phyloP scores from a whole-genome alignment of 1,284 basidiomycete genomes.

The Melampsora americana region DNA sequence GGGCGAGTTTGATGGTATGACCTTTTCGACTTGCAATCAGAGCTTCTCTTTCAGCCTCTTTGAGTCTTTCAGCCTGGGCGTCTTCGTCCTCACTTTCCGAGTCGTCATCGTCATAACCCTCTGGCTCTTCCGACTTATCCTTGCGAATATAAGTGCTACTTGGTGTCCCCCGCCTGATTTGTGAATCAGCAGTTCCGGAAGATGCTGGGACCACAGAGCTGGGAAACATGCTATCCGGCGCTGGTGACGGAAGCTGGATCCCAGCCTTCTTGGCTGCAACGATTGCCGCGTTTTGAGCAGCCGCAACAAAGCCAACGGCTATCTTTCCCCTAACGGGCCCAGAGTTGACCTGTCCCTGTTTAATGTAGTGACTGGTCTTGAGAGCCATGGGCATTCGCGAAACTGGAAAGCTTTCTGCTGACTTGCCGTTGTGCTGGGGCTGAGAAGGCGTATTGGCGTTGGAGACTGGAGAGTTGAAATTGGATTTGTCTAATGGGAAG shows the following conservation, averaged over 20 bases:
- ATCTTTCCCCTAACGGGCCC: constrained; percentile 30
- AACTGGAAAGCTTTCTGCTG: not conserved
- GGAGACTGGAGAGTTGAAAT: not conserved
- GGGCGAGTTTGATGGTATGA: not conserved
- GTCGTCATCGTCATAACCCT: not conserved
- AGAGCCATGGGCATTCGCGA: constrained; percentile 38
- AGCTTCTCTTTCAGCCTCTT: constrained; percentile 42
- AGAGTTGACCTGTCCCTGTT: constrained; percentile 9
- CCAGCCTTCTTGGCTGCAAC: constrained; percentile 36
- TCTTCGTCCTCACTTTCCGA: constrained; percentile 44
- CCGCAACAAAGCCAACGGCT: constrained; percentile 37
- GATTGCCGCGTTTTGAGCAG: constrained; percentile 36
- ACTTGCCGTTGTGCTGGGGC: not conserved
- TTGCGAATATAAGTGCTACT: not conserved
- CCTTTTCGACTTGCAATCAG: constrained; percentile 32
- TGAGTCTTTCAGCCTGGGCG: constrained; percentile 36
- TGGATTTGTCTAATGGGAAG: not conserved
- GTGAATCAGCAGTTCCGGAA: not conserved
- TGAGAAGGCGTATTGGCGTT: not conserved
- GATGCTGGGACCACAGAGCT: not conserved
- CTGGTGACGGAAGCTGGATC: constrained; percentile 10
- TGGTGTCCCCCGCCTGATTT: not conserved
- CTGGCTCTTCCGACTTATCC: not conserved
- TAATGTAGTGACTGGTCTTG: constrained; percentile 40
- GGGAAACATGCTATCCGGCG: not conserved